These are phyloP conservation scores for Trichoderma semiorbis DNA, from an alignment of 2,329 filamentous ascomycete genomes.

Conservation along the genomic window DNA sequence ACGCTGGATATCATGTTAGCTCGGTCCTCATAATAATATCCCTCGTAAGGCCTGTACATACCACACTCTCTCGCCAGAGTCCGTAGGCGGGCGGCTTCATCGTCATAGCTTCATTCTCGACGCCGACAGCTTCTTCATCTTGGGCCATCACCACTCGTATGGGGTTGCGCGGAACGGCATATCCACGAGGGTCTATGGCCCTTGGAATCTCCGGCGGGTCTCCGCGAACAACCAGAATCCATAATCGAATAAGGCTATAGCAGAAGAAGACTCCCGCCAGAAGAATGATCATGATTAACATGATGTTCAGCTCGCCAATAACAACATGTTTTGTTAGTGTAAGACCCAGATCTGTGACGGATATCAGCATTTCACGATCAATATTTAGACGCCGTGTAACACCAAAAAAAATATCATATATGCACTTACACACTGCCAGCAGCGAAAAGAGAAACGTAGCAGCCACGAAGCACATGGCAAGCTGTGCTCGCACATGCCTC, in stretches of 20 bases:
- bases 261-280: conserved; percentile 75
- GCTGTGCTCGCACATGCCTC: conserved; percentile 49
- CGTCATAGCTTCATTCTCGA: conserved; percentile 54
- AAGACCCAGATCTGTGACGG: conserved; percentile 63
- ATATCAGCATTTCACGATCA: background rate
- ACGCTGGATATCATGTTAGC: conserved; percentile 43
- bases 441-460: conserved; percentile 58
- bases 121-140: conserved; percentile 66
- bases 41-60: conserved; percentile 42
- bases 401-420: background rate
- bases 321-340: conserved; percentile 61
- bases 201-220: conserved; percentile 30
- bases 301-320: conserved; percentile 70
- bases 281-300: conserved; percentile 75
- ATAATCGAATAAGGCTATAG: conserved; percentile 71
- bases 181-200: conserved; percentile 57
- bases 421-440: conserved; percentile 62
- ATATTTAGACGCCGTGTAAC: background rate
- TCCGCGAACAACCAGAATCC: conserved; percentile 59
- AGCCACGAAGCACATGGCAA: conserved; percentile 62
- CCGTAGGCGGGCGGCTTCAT: conserved; percentile 79
- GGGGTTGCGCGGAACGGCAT: conserved; percentile 66
- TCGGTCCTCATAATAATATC: background rate
- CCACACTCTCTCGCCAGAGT: conserved; percentile 77
- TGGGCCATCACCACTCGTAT: conserved; percentile 72